Evolutionary conservation across 2,329 filamentous ascomycete genomes (phyloP), one percentile per base, ranked within the genome.

Genomic region (Fusarium sp.): DNA sequence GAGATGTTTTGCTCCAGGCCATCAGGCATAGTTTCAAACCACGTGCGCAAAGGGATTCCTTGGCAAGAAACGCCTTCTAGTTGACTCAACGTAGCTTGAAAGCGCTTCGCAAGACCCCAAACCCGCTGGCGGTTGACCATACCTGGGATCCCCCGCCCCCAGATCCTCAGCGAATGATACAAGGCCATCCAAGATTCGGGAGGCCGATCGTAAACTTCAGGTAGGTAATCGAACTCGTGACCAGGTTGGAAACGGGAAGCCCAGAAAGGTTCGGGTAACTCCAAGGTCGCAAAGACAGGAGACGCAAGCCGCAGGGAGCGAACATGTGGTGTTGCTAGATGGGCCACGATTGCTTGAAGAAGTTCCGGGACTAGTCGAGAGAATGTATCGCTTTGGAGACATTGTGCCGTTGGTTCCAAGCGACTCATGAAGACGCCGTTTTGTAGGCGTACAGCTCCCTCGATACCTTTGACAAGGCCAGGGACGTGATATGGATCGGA

Each of bases 281-380:
- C 39, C 28, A 72, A 14, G 0, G 22, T 54, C 1, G 66, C 67
- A 22, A 74, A 71, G 12, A 42, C 58, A 15, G 45, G 63, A 7
- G 71, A 74, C 0, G 67, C 61, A 16, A 71, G 67, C 7, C 71
- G 63, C 3, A 72, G 15, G 7, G 70, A 68, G 20, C 15, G 58
- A 5, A 74, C 48, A 18, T 72, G 33, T 5, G 18, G 24, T 18
- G 66, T 61, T 4, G 63, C 42, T 18, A 74, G 45, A 1, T 65
- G 24, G 1, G n/a, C 31, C 3, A 36, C 11, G 15, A 72, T 61
- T 7, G 39, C 1, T 33, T 74, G 66, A 10, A 74, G 42, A 30
- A 74, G 26, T 26, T 72, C 71, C 4, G 58, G 54, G 4, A 48
- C 41, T 6, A 72, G 30, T 15, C 15, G 30, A 4, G 42, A 72